These are phyloP conservation scores for Cercospora citrullina DNA, from an alignment of 2,329 filamentous ascomycete species.

Conservation along the genomic window DNA sequence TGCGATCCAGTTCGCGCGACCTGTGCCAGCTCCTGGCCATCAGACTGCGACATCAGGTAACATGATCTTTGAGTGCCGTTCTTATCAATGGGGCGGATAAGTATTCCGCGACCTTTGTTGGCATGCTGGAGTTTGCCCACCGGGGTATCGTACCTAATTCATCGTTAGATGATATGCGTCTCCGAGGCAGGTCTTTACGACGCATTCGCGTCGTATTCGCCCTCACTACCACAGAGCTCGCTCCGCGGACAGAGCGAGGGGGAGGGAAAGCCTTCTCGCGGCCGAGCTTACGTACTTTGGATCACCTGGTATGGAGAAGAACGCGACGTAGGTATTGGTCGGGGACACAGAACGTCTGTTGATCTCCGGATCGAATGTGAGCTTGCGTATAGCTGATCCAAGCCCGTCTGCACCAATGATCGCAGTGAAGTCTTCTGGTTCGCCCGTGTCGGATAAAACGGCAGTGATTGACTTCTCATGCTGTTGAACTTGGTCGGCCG, in stretches of 20 bases:
- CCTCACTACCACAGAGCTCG: background rate
- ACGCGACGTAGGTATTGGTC: slow-evolving; percentile 26
- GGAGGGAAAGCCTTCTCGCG: background rate
- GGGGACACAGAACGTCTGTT: slow-evolving; percentile 10
- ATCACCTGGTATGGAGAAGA: slow-evolving; percentile 33
- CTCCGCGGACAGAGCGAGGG: background rate
- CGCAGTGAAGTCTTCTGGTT: slow-evolving; percentile 16
- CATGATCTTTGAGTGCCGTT: slow-evolving; percentile 15
- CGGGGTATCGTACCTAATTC: slow-evolving; percentile 20
- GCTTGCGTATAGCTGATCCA: slow-evolving; percentile 15
- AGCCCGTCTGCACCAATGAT: slow-evolving; percentile 27
- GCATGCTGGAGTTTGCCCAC: slow-evolving; percentile 22
- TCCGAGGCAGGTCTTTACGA: background rate
- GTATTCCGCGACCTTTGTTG: slow-evolving; percentile 22
- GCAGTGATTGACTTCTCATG: slow-evolving; percentile 18
- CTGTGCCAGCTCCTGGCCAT: slow-evolving; percentile 7
- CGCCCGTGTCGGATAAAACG: slow-evolving; percentile 12
- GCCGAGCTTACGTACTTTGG: background rate
- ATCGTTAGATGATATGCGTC: background rate
- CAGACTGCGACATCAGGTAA: slow-evolving; percentile 14
- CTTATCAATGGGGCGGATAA: slow-evolving; percentile 26
- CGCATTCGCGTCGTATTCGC: background rate
- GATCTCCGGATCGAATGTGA: slow-evolving; percentile 18
- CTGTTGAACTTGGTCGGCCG: slow-evolving; percentile 17
- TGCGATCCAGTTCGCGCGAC: slow-evolving; percentile 11